phyloP scores from a whole-genome alignment of 1,284 basidiomycete species.

The Apiotrichum gamsii region DNA sequence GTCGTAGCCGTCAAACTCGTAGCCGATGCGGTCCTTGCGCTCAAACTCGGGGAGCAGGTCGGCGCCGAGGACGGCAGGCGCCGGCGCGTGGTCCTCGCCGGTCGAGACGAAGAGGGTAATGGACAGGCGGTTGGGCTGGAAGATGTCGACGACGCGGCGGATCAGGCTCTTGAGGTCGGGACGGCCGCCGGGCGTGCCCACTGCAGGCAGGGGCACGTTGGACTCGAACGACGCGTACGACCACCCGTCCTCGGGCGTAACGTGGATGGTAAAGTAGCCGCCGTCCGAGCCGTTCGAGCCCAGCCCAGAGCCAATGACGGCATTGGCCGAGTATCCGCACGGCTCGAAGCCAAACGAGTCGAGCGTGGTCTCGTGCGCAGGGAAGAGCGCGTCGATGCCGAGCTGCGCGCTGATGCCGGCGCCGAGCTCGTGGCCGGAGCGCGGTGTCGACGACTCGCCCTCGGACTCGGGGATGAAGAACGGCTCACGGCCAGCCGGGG shows the following conservation, averaged over 20 bases:
- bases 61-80: conserved; percentile 18
- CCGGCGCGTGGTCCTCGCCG: conserved; percentile 50
- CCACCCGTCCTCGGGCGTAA: conserved; percentile 95
- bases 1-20: conserved; percentile 94
- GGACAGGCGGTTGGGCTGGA: conserved; percentile 79
- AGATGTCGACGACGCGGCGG: conserved; percentile 81
- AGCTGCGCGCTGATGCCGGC: conserved; percentile 62
- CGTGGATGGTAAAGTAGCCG: conserved; percentile 97
- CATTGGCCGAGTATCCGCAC: conserved; percentile 96
- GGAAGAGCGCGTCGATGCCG: conserved; percentile 81
- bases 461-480: conserved; percentile 63
- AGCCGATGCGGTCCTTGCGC: conserved; percentile 93
- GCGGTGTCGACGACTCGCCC: background rate
- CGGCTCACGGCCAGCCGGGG: conserved; percentile 62
- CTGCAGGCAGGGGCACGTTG: conserved; percentile 71
- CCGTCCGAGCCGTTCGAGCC: conserved; percentile 49
- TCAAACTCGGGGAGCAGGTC: conserved; percentile 39
- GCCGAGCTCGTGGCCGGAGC: conserved; percentile 58
- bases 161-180: conserved; percentile 73
- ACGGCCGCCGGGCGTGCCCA: conserved; percentile 9
- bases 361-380: conserved; percentile 66
- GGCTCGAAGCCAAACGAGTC: conserved; percentile 93
- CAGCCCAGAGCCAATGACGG: conserved; percentile 60
- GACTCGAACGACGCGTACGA: conserved; percentile 98
- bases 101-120: conserved; percentile 88